These are phyloP conservation scores for Xenoacremonium recifei DNA, from an alignment of 2,329 filamentous ascomycete species.

Conservation along the genomic window DNA sequence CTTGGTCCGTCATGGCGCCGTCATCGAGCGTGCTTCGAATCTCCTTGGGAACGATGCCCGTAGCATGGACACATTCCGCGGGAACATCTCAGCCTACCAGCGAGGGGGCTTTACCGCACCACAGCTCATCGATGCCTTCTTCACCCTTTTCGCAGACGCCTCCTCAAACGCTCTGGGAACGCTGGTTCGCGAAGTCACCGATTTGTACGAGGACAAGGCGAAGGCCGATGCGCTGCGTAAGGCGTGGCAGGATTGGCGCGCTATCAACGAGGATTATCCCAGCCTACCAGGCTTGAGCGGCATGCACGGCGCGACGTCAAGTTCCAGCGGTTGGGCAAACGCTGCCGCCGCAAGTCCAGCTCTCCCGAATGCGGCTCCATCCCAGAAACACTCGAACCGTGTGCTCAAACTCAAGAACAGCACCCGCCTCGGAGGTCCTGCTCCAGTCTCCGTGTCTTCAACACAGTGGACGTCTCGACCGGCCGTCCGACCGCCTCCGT, in stretches of 20 bases:
- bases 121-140: slow-evolving; percentile 83
- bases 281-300: slow-evolving; percentile 75
- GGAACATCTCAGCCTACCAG: slow-evolving; percentile 75
- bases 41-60: slow-evolving; percentile 73
- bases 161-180: slow-evolving; percentile 81
- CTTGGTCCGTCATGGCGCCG: slow-evolving; percentile 74
- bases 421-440: slow-evolving; percentile 43
- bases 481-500: slow-evolving; percentile 18
- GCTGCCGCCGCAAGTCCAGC: slow-evolving; percentile 59
- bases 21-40: slow-evolving; percentile 80
- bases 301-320: slow-evolving; percentile 59
- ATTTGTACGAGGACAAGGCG: slow-evolving; percentile 80
- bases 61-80: slow-evolving; percentile 77
- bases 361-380: slow-evolving; percentile 36
- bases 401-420: slow-evolving; percentile 61
- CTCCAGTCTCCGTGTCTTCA: slow-evolving; percentile 21
- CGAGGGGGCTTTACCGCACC: slow-evolving; percentile 66
- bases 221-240: slow-evolving; percentile 74
- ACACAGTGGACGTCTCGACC: slow-evolving; percentile 19
- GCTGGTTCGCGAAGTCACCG: slow-evolving; percentile 84
- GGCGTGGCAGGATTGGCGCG: slow-evolving; percentile 93
- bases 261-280: slow-evolving; percentile 94
- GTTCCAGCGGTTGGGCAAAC: slow-evolving; percentile 57
- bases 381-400: slow-evolving; percentile 50
- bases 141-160: slow-evolving; percentile 77